These are phyloP conservation scores for Carex cristatella DNA, from an alignment of 176 grass and related monocot species.

Conservation along the genomic window DNA sequence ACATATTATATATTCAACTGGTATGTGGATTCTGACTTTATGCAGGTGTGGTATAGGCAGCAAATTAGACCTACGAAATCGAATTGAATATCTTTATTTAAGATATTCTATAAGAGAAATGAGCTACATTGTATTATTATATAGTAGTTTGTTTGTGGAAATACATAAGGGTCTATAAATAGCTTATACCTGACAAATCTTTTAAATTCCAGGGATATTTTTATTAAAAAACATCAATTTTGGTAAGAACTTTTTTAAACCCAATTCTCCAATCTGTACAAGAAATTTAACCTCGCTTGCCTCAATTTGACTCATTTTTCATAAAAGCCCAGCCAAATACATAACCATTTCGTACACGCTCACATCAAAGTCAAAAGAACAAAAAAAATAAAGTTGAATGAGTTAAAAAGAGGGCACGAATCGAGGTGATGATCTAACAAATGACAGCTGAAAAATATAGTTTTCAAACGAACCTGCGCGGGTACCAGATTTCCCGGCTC, in stretches of 20 bases:
- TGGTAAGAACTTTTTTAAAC: not conserved
- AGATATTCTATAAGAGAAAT: not conserved
- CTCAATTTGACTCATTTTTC: not conserved
- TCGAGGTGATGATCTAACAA: not conserved
- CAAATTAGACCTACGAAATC: not conserved
- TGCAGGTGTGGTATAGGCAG: not conserved
- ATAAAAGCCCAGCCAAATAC: not conserved
- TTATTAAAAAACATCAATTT: not conserved
- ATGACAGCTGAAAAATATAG: not conserved
- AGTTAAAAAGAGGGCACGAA: not conserved
- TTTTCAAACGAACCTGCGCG: slow-evolving; percentile 44
- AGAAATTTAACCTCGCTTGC: not conserved
- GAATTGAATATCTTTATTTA: not conserved
- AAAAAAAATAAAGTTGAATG: not conserved
- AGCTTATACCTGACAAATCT: not conserved
- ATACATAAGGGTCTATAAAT: not conserved
- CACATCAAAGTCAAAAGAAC: not conserved
- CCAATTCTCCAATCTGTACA: not conserved
- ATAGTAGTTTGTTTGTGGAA: not conserved
- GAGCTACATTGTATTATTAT: not conserved
- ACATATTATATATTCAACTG: not conserved
- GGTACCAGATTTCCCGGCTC: slow-evolving; percentile 58
- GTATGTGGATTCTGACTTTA: not conserved
- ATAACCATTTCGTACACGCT: not conserved
- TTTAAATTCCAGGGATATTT: not conserved